Evolutionary conservation across 345 rosid species (phyloP).

Genomic region (Camelina sativa): DNA sequence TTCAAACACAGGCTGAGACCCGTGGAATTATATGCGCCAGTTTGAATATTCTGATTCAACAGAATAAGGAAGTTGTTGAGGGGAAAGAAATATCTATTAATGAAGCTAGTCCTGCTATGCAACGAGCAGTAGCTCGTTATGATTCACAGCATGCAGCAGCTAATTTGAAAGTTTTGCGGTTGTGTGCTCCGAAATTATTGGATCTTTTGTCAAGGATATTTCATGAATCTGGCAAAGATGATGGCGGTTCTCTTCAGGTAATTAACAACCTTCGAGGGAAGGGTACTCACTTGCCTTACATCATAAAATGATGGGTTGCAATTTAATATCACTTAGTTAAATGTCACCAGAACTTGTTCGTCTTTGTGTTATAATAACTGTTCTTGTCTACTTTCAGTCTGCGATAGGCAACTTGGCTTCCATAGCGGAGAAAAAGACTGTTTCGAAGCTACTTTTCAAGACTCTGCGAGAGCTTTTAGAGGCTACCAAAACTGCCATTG

Average conservation of each 20-base stretch:
- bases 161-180: slow-evolving; percentile 64
- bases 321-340: background rate
- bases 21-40: slow-evolving; percentile 79
- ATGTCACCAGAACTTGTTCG: slow-evolving; percentile 6
- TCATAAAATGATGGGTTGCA: slow-evolving; percentile 9
- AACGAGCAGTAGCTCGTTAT: slow-evolving; percentile 60
- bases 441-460: slow-evolving; percentile 54
- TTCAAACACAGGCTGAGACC: slow-evolving; percentile 61
- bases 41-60: slow-evolving; percentile 70
- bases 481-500: slow-evolving; percentile 64
- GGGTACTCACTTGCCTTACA: slow-evolving; percentile 2
- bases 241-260: slow-evolving; percentile 96
- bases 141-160: slow-evolving; percentile 56
- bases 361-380: slow-evolving; percentile 12
- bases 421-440: slow-evolving; percentile 69
- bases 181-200: slow-evolving; percentile 66
- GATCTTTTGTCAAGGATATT: slow-evolving; percentile 65
- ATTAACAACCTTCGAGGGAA: slow-evolving; percentile 19
- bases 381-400: slow-evolving; percentile 56
- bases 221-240: slow-evolving; percentile 73
- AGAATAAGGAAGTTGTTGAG: slow-evolving; percentile 65
- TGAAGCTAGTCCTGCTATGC: slow-evolving; percentile 54
- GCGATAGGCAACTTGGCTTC: slow-evolving; percentile 78
- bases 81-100: slow-evolving; percentile 45
- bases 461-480: slow-evolving; percentile 76